Conservation (phyloP, 73 alveolate species). For the Symbiodinium pilosum region DNA sequence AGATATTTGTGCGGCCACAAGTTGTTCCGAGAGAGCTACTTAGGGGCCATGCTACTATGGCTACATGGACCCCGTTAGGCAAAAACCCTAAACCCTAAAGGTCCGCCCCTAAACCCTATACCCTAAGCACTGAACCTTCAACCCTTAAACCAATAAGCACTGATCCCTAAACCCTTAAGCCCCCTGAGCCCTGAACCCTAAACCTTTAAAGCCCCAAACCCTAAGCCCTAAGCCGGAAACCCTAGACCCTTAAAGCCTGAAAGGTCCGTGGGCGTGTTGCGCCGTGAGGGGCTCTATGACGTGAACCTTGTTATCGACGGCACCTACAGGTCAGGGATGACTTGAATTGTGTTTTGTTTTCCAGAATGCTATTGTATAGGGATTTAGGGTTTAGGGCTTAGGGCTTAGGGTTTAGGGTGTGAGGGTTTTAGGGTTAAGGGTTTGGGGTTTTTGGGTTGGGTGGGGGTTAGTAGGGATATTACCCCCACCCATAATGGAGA, state of each 20-base stretch:
- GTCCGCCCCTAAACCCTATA: no score
- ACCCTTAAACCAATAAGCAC: not conserved
- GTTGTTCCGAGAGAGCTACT: no score
- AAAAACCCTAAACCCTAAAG: no score
- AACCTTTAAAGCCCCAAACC: not conserved
- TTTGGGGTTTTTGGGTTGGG: no score
- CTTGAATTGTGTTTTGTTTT: not conserved
- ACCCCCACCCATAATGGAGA: no score
- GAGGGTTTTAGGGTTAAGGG: not conserved
- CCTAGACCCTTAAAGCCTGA: not conserved
- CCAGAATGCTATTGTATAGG: not conserved
- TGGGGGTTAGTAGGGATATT: not conserved
- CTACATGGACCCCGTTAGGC: not conserved
- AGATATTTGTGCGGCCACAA: no score
- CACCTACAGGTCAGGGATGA: constrained; percentile 4
- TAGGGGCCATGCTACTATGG: no score
- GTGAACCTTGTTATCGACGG: constrained; percentile 74
- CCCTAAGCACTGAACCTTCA: not conserved
- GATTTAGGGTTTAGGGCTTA: not conserved
- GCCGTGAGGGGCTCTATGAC: constrained; percentile 89
- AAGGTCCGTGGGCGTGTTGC: constrained; percentile 58
- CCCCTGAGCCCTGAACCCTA: no score
- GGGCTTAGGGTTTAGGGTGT: not conserved
- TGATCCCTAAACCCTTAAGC: not conserved
- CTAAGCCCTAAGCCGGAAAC: not conserved